Percentiles rank a stretch among this genome's conserved stretches.
Evolutionary conservation across 345 rosid genomes (phyloP).

Genomic region (Excoecaria agallocha): DNA sequence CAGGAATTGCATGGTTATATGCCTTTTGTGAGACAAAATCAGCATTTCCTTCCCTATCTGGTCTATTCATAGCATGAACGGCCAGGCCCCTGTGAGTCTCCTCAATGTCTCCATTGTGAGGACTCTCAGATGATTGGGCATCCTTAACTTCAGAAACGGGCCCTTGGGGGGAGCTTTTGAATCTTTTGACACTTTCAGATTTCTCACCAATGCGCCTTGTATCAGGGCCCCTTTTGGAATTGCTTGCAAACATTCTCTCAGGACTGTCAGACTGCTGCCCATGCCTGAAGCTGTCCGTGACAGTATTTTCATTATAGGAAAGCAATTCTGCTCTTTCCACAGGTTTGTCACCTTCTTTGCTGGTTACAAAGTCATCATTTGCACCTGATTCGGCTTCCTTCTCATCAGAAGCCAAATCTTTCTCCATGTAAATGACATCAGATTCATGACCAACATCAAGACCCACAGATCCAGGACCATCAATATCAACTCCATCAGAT

Average conservation of each 20-base stretch:
- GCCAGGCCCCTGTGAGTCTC: conserved; percentile 40
- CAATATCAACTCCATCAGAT: conserved; percentile 27
- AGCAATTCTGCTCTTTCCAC: conserved; percentile 34
- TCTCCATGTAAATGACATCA: conserved; percentile 47
- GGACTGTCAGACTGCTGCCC: conserved; percentile 52
- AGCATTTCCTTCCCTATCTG: conserved; percentile 38
- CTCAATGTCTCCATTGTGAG: conserved; percentile 26
- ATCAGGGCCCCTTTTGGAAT: conserved; percentile 50
- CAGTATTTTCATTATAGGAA: conserved; percentile 43
- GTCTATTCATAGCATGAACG: conserved; percentile 34
- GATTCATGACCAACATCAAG: conserved; percentile 46
- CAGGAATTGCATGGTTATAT: conserved; percentile 37
- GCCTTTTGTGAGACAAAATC: conserved; percentile 42
- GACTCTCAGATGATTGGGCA: conserved; percentile 37
- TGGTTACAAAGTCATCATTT: conserved; percentile 20
- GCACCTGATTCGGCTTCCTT: conserved; percentile 48
- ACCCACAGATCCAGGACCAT: conserved; percentile 45
- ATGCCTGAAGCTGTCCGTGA: conserved; percentile 38
- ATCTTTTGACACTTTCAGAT: conserved; percentile 46
- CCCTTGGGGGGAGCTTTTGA: conserved; percentile 40
- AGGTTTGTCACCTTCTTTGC: conserved; percentile 24
- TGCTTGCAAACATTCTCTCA: conserved; percentile 42
- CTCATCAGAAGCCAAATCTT: conserved; percentile 51
- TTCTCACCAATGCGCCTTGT: conserved; percentile 41
- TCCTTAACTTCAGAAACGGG: conserved; percentile 46